These are phyloP conservation scores for Pelargonium hybrid DNA, from an alignment of 441 rosid genomes.

Conservation along the genomic window DNA sequence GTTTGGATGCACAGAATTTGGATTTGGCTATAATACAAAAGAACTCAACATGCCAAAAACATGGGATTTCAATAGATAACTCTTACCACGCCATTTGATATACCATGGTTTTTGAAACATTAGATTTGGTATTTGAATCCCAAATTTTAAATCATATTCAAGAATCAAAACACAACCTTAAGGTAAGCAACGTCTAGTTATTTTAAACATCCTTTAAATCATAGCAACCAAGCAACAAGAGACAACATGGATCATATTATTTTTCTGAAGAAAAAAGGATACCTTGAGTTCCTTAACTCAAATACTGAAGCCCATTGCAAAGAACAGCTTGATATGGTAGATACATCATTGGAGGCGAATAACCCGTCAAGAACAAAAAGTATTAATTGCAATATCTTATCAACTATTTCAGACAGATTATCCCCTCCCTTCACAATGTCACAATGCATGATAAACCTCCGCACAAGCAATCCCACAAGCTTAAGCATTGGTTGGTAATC, in stretches of 20 bases:
- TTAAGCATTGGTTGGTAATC: slow-evolving; percentile 54
- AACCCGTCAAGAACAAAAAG: slow-evolving; percentile 48
- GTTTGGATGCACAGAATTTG: background rate
- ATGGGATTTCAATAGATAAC: background rate
- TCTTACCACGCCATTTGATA: background rate
- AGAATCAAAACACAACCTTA: background rate
- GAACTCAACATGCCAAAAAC: background rate
- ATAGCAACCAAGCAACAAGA: background rate
- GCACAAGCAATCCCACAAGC: slow-evolving; percentile 36
- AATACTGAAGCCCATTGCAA: slow-evolving; percentile 71
- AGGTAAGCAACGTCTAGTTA: background rate
- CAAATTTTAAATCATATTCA: background rate
- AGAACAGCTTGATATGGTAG: slow-evolving; percentile 33
- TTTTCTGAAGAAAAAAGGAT: slow-evolving; percentile 10
- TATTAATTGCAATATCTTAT: slow-evolving; percentile 59
- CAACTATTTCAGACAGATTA: slow-evolving; percentile 37
- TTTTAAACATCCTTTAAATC: background rate
- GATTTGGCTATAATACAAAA: too few relatives aligned
- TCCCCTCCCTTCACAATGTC: slow-evolving; percentile 28
- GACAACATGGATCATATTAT: slow-evolving; percentile 14
- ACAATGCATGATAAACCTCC: slow-evolving; percentile 31
- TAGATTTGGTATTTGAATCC: background rate
- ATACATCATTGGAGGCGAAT: slow-evolving; percentile 27
- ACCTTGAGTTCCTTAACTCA: slow-evolving; percentile 56
- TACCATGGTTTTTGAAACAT: background rate